Evolutionary conservation across 306 rosid genomes (phyloP), one percentile per base, ranked within the genome.

Genomic region (Lablab purpureus): DNA sequence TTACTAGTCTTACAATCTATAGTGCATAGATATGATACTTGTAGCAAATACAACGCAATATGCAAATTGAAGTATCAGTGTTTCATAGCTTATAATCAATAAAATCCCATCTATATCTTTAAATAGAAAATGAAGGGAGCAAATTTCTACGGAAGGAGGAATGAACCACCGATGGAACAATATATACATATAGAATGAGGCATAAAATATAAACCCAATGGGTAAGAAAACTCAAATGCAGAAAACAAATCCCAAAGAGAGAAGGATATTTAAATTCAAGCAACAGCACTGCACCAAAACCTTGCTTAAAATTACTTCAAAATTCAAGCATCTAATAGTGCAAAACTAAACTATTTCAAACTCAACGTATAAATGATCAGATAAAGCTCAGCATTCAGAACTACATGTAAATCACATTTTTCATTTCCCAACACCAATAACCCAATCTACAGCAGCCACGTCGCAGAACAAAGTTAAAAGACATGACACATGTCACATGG

Each of bases 231-330:
- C 63, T 43, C 27, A 32, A 79, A 71, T 32, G 65, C 30, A 46
- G 58, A 0, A 40, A 37, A 34, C 19, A 36, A 49, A 6, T 51
- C 74, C 52, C 78, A 60, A 25, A 66, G 60, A 66, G 62, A 34
- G 47, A 23, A 50, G 22, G 49, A 8, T 62, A 65, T 46, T 64
- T 37, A 32, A 32, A 27, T 37, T 70, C 85, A 70, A 82, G 79
- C 69, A 7, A 41, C 22, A 49, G 13, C 66, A 84, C 22, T 64
- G 36, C 47, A 81, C 65, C 41, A 64, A 54, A 19, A 32, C 40
- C 64, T 73, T 43, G 23, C 75, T 79, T 43, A 7, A 40, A 60
- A 37, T 22, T 63, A 69, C 45, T 82, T 82, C 83, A 67, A 56
- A 82, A 43, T 65, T 67, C 40, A 82, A 50, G 51, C 50, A 80